Percentiles rank a stretch among this genome's conserved stretches.
Conservation (phyloP, 371 early-diverging fungal species). For the Syncephalastrum sp. region DNA sequence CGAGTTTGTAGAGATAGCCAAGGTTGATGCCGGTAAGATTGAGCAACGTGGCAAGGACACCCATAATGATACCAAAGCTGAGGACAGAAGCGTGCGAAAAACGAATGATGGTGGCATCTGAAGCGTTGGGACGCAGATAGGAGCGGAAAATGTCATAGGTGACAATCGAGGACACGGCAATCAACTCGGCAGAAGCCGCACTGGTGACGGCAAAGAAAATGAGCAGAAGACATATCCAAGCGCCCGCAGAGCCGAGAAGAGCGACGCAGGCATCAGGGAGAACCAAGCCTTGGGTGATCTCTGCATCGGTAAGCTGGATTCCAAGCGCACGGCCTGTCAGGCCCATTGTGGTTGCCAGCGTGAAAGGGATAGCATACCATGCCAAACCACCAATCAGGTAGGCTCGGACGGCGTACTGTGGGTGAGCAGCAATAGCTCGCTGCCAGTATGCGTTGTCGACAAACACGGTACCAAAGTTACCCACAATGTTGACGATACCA, state of each 20-base stretch:
- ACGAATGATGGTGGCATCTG: conserved; percentile 53
- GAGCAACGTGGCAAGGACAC: conserved; percentile 58
- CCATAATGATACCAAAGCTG: conserved; percentile 67
- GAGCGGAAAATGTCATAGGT: conserved; percentile 72
- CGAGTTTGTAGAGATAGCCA: conserved; percentile 61
- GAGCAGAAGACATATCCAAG: conserved; percentile 59
- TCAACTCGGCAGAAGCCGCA: conserved; percentile 68
- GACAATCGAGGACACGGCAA: conserved; percentile 67
- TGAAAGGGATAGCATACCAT: conserved; percentile 76
- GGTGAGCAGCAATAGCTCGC: conserved; percentile 69
- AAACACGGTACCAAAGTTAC: conserved; percentile 76
- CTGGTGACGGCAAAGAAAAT: conserved; percentile 75
- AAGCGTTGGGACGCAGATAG: conserved; percentile 65
- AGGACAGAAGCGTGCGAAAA: conserved; percentile 58
- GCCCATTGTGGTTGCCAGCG: conserved; percentile 69
- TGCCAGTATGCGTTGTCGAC: conserved; percentile 75
- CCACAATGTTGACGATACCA: conserved; percentile 71
- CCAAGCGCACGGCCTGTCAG: conserved; percentile 65
- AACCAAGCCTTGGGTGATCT: conserved; percentile 64
- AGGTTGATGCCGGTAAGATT: conserved; percentile 62
- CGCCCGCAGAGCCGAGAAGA: conserved; percentile 59
- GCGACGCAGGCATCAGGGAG: conserved; percentile 65
- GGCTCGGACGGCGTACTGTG: conserved; percentile 65
- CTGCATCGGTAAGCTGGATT: conserved; percentile 41
- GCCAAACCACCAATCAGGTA: conserved; percentile 68